Conservation (phyloP, 208 protist genomes). For the Leishmania mexicana region DNA sequence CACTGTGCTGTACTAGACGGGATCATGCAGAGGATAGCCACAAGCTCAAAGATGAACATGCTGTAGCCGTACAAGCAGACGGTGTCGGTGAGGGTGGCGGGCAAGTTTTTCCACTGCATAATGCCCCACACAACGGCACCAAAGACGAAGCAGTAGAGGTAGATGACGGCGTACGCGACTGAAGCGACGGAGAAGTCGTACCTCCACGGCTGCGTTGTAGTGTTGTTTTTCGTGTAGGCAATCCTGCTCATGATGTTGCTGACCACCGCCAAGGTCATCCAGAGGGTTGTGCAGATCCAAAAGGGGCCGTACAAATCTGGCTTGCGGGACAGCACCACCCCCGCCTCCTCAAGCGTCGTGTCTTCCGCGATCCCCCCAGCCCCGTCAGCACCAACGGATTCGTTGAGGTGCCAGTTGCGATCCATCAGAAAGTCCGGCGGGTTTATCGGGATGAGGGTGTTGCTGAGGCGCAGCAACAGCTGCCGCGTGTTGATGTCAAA, state of each 20-base stretch:
- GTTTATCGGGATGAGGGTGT: slow-evolving; percentile 66
- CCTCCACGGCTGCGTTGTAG: slow-evolving; percentile 42
- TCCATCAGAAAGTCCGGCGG: slow-evolving; percentile 83
- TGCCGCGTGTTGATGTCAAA: slow-evolving; percentile 90
- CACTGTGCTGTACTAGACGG: slow-evolving; percentile 71
- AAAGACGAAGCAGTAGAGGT: slow-evolving; percentile 88
- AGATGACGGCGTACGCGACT: slow-evolving; percentile 78
- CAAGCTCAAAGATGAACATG: slow-evolving; percentile 86
- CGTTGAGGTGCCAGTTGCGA: slow-evolving; percentile 72
- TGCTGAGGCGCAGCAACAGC: slow-evolving; percentile 76
- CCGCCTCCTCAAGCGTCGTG: slow-evolving; percentile 41
- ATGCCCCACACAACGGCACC: slow-evolving; percentile 74
- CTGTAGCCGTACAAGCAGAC: slow-evolving; percentile 91
- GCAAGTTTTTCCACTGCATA: slow-evolving; percentile 87
- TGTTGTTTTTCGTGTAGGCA: slow-evolving; percentile 39
- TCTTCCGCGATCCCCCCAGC: slow-evolving; percentile 12
- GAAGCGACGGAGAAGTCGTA: slow-evolving; percentile 82
- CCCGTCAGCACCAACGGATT: slow-evolving; percentile 8
- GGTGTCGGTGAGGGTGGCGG: slow-evolving; percentile 68
- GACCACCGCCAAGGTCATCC: slow-evolving; percentile 86
- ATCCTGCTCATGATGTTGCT: slow-evolving; percentile 84
- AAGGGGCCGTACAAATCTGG: slow-evolving; percentile 92
- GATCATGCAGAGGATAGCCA: slow-evolving; percentile 78
- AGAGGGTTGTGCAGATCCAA: slow-evolving; percentile 92
- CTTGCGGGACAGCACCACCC: slow-evolving; percentile 52